Evolutionary conservation across 768 basidiomycete species (phyloP).

Genomic region (Tulasnella sp.): DNA sequence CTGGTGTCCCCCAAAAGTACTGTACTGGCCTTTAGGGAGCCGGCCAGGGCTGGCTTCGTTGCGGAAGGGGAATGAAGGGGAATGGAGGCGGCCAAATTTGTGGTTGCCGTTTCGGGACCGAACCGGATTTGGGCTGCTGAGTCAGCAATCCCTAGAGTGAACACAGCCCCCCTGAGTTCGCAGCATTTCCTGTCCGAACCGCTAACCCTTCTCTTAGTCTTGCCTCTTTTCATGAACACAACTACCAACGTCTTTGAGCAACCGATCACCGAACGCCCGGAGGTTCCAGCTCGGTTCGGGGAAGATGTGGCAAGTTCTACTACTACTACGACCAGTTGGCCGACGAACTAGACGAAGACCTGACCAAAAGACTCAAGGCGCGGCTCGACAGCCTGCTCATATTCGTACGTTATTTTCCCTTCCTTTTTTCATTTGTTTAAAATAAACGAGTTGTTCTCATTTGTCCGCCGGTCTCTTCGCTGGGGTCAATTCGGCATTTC

Average conservation of each 20-base stretch:
- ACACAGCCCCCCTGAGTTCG: too few relatives aligned
- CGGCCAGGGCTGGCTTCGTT: too few relatives aligned
- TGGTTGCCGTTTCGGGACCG: too few relatives aligned
- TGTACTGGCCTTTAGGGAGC: too few relatives aligned
- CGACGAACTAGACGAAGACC: not conserved
- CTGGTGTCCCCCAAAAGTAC: too few relatives aligned
- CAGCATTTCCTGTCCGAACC: not conserved
- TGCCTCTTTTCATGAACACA: not conserved
- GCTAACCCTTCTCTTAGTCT: not conserved
- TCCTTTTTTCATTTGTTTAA: not conserved
- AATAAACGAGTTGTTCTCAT: not conserved
- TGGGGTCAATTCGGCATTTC: slow-evolving; percentile 3
- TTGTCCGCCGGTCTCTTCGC: slow-evolving; percentile 1
- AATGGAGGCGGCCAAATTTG: too few relatives aligned
- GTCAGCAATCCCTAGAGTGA: too few relatives aligned
- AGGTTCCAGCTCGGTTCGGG: not conserved
- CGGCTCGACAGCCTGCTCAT: not conserved
- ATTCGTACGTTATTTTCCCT: not conserved
- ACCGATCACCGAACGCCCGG: not conserved
- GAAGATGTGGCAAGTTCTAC: slow-evolving; percentile 7
- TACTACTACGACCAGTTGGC: not conserved
- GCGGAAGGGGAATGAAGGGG: too few relatives aligned
- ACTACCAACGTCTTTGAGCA: not conserved
- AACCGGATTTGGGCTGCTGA: too few relatives aligned
- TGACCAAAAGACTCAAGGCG: not conserved